Base-by-base conservation (phyloP, 1,139 yeast genomes). In the Diutina siamensis region DNA sequence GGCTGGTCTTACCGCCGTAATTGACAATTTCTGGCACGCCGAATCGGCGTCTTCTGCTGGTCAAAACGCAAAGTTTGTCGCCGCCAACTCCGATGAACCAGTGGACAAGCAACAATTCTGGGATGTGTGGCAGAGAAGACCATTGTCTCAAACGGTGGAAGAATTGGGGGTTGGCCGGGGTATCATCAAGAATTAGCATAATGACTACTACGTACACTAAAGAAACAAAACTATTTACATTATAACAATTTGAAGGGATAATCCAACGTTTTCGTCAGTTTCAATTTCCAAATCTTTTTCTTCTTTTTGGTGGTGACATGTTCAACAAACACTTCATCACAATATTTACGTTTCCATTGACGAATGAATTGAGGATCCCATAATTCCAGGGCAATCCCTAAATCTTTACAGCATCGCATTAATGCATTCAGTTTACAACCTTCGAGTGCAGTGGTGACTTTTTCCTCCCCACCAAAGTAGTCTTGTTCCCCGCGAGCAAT, bases 401-500 rank as follows among this genome's bases (percentile, higher is more conserved):
- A 71, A 64, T 92, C 98, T 60, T 92, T 92, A 64, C 98, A 92
- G 58, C 97, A 89, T 59, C 98, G 76, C 97, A 92, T 92, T 62
- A 92, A 68, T 0, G 98, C 97, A 59, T 92, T 92, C 60, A 94
- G 82, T 60, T 88, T 88, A 63, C 98, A 92, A 13, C 98, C 98
- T 64, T 92, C 98, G 44, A 94, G 82, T 0, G 98, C 97, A 0
- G 97, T 92, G 4, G 97, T 88, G 46, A 92, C 77, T 46, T 94
- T 94, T 48, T 79, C 81, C 34, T 86, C 89, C 1, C 74, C 74
- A 44, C 80, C 83, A 65, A 85, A 92, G 59, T 84, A 92, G 54
- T 87, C 94, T 62, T 88, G 97, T 60, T 92, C 98, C 27, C 98
- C 98, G 49, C 98, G 74, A 1, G 97, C 95, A 33, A 92, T 83